Evolutionary conservation across 805 yeast genomes (phyloP), one percentile per base, ranked within the genome.

Genomic region (Candida railenensis): DNA sequence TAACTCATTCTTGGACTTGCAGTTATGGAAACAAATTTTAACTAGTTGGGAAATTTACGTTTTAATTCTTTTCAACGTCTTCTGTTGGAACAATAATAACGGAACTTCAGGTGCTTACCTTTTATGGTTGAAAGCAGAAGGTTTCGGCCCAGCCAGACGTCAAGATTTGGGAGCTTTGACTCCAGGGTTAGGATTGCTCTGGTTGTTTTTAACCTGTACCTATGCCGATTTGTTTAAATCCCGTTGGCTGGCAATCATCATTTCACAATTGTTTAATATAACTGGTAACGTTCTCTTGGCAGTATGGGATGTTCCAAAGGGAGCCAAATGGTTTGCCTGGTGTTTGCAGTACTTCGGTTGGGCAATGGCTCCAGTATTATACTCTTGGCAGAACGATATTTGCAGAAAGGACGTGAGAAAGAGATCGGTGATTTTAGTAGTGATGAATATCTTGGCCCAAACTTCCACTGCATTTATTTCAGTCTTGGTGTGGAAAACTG

Each of bases 271-370:
- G 0, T 73, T 82, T 71, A 81, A 80, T 53, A 64, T 79, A 22
- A 55, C 75, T 4, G 83, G 85, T 12, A 80, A 81, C 56, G 69
- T 70, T 0, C 66, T 82, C 20, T 63, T 82, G 52, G 82, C 83
- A 4, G 74, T 74, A 38, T 82, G 87, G 87, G 62, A 81, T 51
- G 79, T 82, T 22, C 71, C 82, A 0, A 68, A 69, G 37, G 48
- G 68, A n/a, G 81, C 86, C 14, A 81, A 82, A 61, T 81, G 87
- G 86, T 80, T 74, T 66, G 87, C 82, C 0, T 82, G 78, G 59
- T 69, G 81, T 55, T 69, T 77, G 42, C 80, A 78, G 18, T 82
- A 81, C 56, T 79, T 80, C 60, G 78, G 82, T 12, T 82, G 84
- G 75, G 78, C 86, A 15, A 78, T 78, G 59, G 81, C 85, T 2